Evolutionary conservation across 768 basidiomycete genomes (phyloP).

Genomic region (Asterophora parasitica): DNA sequence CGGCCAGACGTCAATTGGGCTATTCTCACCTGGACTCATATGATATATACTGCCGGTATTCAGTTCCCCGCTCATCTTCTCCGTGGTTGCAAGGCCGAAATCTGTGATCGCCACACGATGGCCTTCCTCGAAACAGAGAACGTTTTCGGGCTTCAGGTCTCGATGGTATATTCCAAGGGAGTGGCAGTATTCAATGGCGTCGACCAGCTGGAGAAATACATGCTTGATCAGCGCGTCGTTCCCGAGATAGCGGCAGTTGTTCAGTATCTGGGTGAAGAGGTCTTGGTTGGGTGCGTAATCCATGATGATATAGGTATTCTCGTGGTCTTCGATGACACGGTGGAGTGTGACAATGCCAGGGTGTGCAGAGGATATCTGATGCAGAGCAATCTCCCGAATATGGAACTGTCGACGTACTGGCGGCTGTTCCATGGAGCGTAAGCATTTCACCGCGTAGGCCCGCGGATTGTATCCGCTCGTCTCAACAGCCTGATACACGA

Average conservation of each 20-base stretch:
- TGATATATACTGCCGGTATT: slow-evolving; percentile 97
- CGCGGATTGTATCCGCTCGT: slow-evolving; percentile 39
- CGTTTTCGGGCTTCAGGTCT: slow-evolving; percentile 96
- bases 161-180: slow-evolving; percentile 90
- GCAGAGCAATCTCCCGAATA: slow-evolving; percentile 82
- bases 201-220: slow-evolving; percentile 90
- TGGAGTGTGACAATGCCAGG: slow-evolving; percentile 85
- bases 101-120: slow-evolving; percentile 83
- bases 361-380: slow-evolving; percentile 69
- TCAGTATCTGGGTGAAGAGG: slow-evolving; percentile 86
- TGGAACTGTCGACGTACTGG: slow-evolving; percentile 70
- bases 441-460: slow-evolving; percentile 90
- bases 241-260: slow-evolving; percentile 75
- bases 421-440: slow-evolving; percentile 45
- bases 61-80: slow-evolving; percentile 80
- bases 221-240: slow-evolving; percentile 80
- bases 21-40: slow-evolving; percentile 82
- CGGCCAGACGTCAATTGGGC: slow-evolving; percentile 1
- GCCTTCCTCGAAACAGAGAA: slow-evolving; percentile 80
- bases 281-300: slow-evolving; percentile 90
- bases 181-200: slow-evolving; percentile 93
- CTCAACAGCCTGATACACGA: slow-evolving; percentile 88
- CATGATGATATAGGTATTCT: slow-evolving; percentile 87
- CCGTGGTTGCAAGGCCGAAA: slow-evolving; percentile 91
- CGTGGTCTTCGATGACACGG: slow-evolving; percentile 79